Evolutionary conservation across 768 basidiomycete species (phyloP).

Genomic region (Tricholoma saponaceum): DNA sequence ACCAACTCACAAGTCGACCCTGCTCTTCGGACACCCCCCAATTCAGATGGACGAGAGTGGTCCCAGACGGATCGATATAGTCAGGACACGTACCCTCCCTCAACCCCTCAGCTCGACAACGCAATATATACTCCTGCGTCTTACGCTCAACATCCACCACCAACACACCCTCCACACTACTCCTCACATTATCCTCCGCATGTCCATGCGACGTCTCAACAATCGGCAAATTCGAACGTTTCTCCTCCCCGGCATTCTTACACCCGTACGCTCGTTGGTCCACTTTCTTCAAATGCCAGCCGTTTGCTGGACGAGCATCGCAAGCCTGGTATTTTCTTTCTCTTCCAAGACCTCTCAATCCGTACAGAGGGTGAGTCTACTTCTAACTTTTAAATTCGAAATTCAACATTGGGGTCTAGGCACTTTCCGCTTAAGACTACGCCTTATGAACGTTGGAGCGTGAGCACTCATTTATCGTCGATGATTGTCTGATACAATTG

Average conservation of each 20-base stretch:
- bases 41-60: conserved; percentile 32
- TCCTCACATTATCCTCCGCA: conserved; percentile 14
- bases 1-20: conserved; percentile 33
- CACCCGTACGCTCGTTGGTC: conserved; percentile 87
- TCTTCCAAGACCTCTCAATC: conserved; percentile 92
- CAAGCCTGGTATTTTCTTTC: conserved; percentile 86
- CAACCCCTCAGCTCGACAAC: conserved; percentile 23
- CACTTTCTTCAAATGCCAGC: conserved; percentile 82
- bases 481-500: background rate
- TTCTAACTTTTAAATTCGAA: conserved; percentile 4
- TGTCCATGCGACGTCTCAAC: conserved; percentile 6
- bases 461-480: conserved; percentile 43
- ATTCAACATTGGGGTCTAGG: conserved; percentile 39
- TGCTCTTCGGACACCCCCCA: conserved; percentile 33
- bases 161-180: conserved; percentile 22
- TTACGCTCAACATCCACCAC: conserved; percentile 21
- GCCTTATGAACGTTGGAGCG: conserved; percentile 89
- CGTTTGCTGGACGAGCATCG: conserved; percentile 82
- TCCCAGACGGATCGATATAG: conserved; percentile 15
- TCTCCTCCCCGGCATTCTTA: conserved; percentile 66
- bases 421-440: conserved; percentile 78
- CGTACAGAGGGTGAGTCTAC: conserved; percentile 74
- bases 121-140: conserved; percentile 23
- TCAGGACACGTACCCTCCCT: conserved; percentile 26
- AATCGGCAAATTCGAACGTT: conserved; percentile 14